Conservation (phyloP, 1,139 yeast species). For the Hansenula sp. region DNA sequence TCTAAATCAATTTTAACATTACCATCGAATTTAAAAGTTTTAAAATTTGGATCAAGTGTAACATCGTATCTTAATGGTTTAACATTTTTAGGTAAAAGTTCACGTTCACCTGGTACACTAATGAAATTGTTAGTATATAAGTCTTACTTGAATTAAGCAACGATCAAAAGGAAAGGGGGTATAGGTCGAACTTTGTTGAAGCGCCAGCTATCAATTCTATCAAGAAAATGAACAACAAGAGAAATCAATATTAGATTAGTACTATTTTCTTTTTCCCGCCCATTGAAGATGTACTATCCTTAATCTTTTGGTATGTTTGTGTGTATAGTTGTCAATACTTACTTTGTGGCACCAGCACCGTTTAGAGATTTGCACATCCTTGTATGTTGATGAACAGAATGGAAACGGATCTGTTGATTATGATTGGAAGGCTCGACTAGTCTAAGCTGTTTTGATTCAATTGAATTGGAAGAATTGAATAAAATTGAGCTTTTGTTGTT, state of each 20-base stretch:
- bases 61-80: constrained; percentile 69
- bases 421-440: too few species aligned
- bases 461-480: background rate
- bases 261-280: background rate
- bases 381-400: constrained; percentile 3
- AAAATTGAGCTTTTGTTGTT: too few species aligned
- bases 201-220: background rate
- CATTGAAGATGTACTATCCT: too few species aligned
- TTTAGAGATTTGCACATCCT: constrained; percentile 7
- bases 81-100: constrained; percentile 69
- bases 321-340: too few species aligned
- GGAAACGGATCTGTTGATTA: background rate
- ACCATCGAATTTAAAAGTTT: constrained; percentile 68
- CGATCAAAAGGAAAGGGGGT: constrained; percentile 1
- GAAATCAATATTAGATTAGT: background rate
- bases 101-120: constrained; percentile 34
- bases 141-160: too few species aligned
- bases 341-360: constrained; percentile 17
- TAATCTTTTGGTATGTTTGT: too few species aligned
- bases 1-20: constrained; percentile 58
- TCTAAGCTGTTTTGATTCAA: too few species aligned
- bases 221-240: background rate
- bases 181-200: constrained; percentile 2
- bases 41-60: constrained; percentile 69
- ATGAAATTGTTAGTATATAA: constrained; percentile 8